A percentile compares a stretch with the other conserved stretches of the same genome.
These are phyloP conservation scores for Malassezia nana DNA, from an alignment of 1,284 basidiomycete species.

Conservation along the genomic window DNA sequence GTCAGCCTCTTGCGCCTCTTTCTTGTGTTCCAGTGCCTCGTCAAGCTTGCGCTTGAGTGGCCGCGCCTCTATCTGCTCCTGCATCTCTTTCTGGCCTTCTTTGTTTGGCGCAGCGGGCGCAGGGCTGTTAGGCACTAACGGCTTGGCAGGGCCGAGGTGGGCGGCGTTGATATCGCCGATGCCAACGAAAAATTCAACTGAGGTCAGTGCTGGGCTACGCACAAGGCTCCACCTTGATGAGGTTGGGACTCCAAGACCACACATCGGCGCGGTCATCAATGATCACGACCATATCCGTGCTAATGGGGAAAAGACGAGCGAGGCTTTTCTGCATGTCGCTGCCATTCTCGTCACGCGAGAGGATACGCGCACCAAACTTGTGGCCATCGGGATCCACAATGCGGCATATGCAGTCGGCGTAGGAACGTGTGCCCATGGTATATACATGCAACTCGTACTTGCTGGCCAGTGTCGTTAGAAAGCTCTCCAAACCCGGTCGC, in stretches of 20 bases:
- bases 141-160: conserved; percentile 16
- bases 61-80: conserved; percentile 72
- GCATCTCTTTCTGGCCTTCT: conserved; percentile 50
- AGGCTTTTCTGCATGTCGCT: conserved; percentile 82
- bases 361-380: conserved; percentile 74
- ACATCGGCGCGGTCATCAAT: conserved; percentile 97
- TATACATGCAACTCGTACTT: conserved; percentile 98
- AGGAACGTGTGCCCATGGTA: conserved; percentile 95
- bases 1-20: no score
- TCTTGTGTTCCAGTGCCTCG: conserved; percentile 54
- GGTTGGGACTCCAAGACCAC: conserved; percentile 85
- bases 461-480: conserved; percentile 62
- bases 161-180: conserved; percentile 91
- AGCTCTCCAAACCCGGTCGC: conserved; percentile 75
- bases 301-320: conserved; percentile 74
- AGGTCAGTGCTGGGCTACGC: conserved; percentile 46
- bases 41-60: conserved; percentile 58
- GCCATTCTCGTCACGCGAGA: conserved; percentile 76
- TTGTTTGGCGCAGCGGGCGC: not conserved
- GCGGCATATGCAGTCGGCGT: conserved; percentile 86
- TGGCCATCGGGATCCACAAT: conserved; percentile 80
- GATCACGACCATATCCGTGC: conserved; percentile 96
- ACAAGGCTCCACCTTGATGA: conserved; percentile 94
- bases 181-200: conserved; percentile 96
- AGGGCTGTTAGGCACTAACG: not conserved